Evolutionary conservation across 1,284 basidiomycete species (phyloP).

Genomic region (Sutorius eximius): DNA sequence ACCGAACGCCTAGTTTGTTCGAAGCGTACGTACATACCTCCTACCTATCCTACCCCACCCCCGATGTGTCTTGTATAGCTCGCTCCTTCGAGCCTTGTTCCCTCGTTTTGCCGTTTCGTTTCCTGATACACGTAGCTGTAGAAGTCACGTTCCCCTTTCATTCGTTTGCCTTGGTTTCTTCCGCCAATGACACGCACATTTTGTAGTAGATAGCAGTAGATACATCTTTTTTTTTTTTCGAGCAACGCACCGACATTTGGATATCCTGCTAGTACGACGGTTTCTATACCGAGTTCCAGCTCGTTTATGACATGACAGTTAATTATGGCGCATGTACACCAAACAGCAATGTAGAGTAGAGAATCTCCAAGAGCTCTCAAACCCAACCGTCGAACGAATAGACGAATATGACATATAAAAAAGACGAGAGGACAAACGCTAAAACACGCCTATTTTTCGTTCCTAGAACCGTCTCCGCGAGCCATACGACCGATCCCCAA

Average conservation of each 20-base stretch:
- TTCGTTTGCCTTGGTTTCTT: conserved; percentile 36
- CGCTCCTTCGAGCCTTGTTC: not conserved
- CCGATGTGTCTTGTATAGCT: conserved; percentile 12
- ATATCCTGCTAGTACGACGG: conserved; percentile 4
- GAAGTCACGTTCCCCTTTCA: conserved; percentile 16
- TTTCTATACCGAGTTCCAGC: not conserved
- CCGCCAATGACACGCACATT: conserved; percentile 16
- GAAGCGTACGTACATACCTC: conserved; percentile 32
- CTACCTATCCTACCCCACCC: not conserved
- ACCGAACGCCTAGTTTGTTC: conserved; percentile 25
- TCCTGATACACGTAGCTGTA: conserved; percentile 2
- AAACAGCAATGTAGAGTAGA: not conserved
- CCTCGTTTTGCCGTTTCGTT: not conserved
- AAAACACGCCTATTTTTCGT: not conserved
- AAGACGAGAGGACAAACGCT: not conserved
- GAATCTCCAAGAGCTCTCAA: not conserved
- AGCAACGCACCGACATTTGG: conserved; percentile 28
- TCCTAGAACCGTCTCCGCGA: conserved; percentile 41
- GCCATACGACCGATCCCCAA: conserved; percentile 28
- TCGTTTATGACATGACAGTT: too few relatives aligned
- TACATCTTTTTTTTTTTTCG: conserved; percentile 33
- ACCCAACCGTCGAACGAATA: not conserved
- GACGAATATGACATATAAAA: not conserved
- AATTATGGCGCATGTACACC: not conserved
- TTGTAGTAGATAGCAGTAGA: conserved; percentile 46